Evolutionary conservation across 441 rosid genomes (phyloP).

Genomic region (Pelargonium fulgidum): DNA sequence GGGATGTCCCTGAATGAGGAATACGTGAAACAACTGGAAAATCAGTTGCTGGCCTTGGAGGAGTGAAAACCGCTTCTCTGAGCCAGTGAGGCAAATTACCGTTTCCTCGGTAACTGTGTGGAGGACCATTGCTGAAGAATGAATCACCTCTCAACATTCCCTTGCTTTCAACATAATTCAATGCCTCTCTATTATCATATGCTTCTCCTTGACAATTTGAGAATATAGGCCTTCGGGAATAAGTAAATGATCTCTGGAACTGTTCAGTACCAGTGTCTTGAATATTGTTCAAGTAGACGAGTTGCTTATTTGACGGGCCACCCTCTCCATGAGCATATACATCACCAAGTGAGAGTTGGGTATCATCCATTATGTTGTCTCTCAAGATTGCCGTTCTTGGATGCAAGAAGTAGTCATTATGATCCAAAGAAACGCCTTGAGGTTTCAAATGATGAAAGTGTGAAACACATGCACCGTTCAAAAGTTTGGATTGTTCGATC

Average conservation of each 20-base stretch:
- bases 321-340: conserved; percentile 24
- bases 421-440: conserved; percentile 20
- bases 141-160: conserved; percentile 17
- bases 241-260: conserved; percentile 15
- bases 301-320: conserved; percentile 19
- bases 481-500: conserved; percentile 27
- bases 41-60: conserved; percentile 24
- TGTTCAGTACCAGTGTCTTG: conserved; percentile 23
- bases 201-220: conserved; percentile 23
- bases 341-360: conserved; percentile 36
- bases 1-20: conserved; percentile 17
- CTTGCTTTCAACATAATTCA: conserved; percentile 18
- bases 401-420: conserved; percentile 15
- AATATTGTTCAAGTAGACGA: conserved; percentile 10
- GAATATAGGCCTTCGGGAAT: conserved; percentile 16
- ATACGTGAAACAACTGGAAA: conserved; percentile 17
- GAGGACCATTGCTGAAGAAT: conserved; percentile 11
- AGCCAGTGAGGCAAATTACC: conserved; percentile 41
- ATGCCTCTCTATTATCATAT: conserved; percentile 17
- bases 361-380: conserved; percentile 29
- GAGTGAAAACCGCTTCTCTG: conserved; percentile 31
- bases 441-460: conserved; percentile 21
- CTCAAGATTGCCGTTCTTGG: conserved; percentile 19
- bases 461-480: conserved; percentile 20
- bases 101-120: conserved; percentile 15